These are phyloP conservation scores for Nidula microcarpa DNA, from an alignment of 768 basidiomycete genomes.

Conservation along the genomic window DNA sequence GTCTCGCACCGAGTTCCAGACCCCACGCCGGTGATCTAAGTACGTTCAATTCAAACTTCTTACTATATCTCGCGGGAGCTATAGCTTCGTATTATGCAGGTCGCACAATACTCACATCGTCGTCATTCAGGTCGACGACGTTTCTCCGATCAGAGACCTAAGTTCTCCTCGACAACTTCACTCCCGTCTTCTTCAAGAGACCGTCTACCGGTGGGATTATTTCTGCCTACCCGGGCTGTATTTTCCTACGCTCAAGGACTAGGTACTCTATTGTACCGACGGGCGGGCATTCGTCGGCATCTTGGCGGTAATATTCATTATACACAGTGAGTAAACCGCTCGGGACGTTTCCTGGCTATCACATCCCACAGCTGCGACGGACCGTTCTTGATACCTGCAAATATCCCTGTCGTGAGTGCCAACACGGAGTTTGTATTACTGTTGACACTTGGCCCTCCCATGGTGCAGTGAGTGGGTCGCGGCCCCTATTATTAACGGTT, in stretches of 20 bases:
- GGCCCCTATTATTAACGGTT: neutral
- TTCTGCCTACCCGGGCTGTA: slow-evolving; percentile 4
- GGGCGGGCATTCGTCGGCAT: slow-evolving; percentile 4
- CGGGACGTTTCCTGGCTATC: neutral
- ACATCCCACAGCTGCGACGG: neutral
- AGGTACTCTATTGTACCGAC: neutral
- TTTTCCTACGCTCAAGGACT: slow-evolving; percentile 10
- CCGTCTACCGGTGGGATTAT: slow-evolving; percentile 1
- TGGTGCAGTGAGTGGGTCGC: neutral
- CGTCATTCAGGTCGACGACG: neutral
- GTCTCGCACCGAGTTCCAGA: too few relatives aligned
- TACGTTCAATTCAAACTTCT: neutral
- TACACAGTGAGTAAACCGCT: neutral
- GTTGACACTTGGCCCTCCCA: neutral
- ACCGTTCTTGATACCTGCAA: neutral
- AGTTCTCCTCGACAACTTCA: neutral
- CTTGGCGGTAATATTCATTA: slow-evolving; percentile 1
- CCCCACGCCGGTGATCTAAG: too few relatives aligned
- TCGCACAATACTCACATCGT: neutral
- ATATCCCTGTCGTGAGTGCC: neutral
- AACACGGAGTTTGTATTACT: neutral
- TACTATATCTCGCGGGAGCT: neutral
- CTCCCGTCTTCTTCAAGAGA: neutral
- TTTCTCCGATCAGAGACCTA: neutral
- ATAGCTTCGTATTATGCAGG: neutral